Evolutionary conservation across 257 asterid species (phyloP).

Genomic region (Rubia yunnanensis): DNA sequence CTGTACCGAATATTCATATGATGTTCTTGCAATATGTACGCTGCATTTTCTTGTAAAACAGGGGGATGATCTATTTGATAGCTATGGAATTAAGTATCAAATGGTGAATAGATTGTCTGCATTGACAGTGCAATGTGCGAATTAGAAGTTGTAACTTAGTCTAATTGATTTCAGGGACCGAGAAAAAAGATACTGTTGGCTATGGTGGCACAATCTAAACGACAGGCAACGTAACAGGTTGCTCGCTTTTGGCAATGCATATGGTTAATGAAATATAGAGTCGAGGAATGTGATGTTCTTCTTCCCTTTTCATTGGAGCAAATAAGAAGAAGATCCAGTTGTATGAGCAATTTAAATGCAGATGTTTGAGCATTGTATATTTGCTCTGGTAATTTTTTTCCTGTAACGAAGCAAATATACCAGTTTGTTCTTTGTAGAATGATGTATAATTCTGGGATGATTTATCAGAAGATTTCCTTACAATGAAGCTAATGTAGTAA

Average conservation of each 20-base stretch:
- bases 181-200: constrained; percentile 64
- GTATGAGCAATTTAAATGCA: not conserved
- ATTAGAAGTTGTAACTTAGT: not conserved
- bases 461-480: not conserved
- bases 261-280: too few relatives aligned
- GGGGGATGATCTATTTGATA: too few relatives aligned
- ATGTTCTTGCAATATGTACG: not conserved
- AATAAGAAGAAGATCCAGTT: not conserved
- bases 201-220: constrained; percentile 28
- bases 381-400: not conserved
- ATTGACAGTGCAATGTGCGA: not conserved
- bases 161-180: constrained; percentile 47
- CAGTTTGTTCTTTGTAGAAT: not conserved
- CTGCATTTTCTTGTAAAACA: not conserved
- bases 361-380: not conserved
- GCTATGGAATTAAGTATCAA: not conserved
- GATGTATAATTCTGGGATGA: not conserved
- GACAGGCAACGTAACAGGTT: constrained; percentile 11
- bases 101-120: not conserved
- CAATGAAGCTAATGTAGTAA: not conserved
- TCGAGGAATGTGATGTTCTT: not conserved
- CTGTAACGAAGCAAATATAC: not conserved
- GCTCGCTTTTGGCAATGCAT: not conserved
- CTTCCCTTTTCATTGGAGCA: not conserved
- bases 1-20: not conserved